phyloP scores from a whole-genome alignment of 768 basidiomycete genomes.

The Suillus subaureus region DNA sequence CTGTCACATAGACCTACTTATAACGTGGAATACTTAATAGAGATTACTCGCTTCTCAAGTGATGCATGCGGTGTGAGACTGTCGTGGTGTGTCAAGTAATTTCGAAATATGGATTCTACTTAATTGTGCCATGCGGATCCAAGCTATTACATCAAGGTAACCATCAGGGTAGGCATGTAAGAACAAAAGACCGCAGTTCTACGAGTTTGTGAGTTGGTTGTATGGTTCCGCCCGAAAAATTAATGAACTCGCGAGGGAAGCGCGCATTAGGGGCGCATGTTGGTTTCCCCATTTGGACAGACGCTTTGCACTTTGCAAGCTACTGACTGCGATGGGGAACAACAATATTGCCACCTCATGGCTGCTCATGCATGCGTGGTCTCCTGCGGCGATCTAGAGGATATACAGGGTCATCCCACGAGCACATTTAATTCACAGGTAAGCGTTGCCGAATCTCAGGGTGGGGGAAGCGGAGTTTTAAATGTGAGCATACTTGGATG shows the following conservation, averaged over 20 bases:
- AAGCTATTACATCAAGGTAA: neutral
- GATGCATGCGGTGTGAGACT: no score
- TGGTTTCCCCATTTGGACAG: constrained; percentile 1
- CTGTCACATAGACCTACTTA: constrained; percentile 5
- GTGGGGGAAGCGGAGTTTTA: constrained; percentile 28
- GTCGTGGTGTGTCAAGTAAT: neutral
- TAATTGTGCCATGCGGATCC: neutral
- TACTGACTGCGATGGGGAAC: neutral
- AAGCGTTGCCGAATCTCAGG: neutral
- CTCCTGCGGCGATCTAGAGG: neutral
- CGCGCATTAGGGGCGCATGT: neutral
- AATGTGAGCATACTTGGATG: constrained; percentile 14
- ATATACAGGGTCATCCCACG: neutral
- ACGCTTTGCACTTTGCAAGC: neutral
- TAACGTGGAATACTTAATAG: neutral
- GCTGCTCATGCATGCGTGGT: neutral
- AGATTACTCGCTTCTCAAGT: neutral
- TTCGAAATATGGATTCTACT: neutral
- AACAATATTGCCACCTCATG: neutral
- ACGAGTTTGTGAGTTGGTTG: neutral
- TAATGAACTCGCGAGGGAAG: neutral
- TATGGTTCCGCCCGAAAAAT: neutral
- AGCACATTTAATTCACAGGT: neutral
- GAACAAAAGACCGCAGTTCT: neutral
- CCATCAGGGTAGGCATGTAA: neutral